Percentiles rank a stretch among this genome's conserved stretches.
These are phyloP conservation scores for Carpediemonas membranifera DNA, from an alignment of 78 protist species.

Conservation along the genomic window DNA sequence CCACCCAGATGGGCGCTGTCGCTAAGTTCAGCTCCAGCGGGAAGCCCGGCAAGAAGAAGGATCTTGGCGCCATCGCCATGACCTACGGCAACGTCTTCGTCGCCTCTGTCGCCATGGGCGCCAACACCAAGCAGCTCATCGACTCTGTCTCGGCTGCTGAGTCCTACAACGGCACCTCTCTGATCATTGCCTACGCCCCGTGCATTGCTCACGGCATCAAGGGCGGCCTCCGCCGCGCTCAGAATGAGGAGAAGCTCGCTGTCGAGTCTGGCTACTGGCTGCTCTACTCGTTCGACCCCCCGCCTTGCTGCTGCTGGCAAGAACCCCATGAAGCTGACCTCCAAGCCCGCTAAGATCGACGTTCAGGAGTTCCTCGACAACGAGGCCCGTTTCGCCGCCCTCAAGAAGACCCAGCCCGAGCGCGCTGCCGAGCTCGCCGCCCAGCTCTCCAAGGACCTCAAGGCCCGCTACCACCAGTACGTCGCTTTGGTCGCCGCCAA, in stretches of 20 bases:
- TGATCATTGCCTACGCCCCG: conserved; percentile 52
- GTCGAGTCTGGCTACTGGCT: conserved; percentile 59
- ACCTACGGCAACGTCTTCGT: conserved; percentile 16
- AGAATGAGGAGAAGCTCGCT: neutral
- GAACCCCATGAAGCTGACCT: conserved; percentile 45
- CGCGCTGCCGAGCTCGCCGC: neutral
- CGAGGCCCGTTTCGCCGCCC: conserved; percentile 28
- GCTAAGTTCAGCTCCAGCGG: conserved; percentile 49
- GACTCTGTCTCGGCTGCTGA: conserved; percentile 13
- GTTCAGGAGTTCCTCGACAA: conserved; percentile 5
- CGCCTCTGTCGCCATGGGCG: conserved; percentile 19
- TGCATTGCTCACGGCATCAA: conserved; percentile 36
- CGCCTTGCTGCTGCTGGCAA: conserved; percentile 13
- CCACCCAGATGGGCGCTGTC: conserved; percentile 33
- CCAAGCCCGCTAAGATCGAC: neutral
- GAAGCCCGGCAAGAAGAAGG: conserved; percentile 44
- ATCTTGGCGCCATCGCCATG: conserved; percentile 10
- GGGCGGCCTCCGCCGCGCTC: neutral
- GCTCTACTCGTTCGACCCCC: conserved; percentile 64
- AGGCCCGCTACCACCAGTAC: too few relatives aligned
- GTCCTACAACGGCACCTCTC: conserved; percentile 44
- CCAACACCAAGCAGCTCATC: neutral
- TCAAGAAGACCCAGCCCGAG: neutral
- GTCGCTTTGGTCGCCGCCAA: too few relatives aligned
- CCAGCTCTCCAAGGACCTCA: neutral